phyloP scores from a whole-genome alignment of 1,284 basidiomycete species.

The Wallemia hederae region DNA sequence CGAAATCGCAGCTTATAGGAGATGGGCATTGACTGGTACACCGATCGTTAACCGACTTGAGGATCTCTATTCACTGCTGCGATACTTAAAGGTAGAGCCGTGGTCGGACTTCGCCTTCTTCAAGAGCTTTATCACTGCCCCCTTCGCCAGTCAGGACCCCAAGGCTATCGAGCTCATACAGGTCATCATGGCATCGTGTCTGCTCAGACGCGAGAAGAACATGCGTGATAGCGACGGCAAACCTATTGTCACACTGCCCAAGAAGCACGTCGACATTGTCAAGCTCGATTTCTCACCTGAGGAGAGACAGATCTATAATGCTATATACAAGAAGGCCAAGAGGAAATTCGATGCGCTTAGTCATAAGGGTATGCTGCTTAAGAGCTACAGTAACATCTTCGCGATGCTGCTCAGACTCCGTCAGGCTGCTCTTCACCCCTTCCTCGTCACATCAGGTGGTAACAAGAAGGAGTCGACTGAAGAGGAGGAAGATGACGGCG shows the following conservation, averaged over 20 bases:
- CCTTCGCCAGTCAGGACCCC: constrained; percentile 39
- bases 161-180: constrained; percentile 80
- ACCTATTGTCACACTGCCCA: constrained; percentile 60
- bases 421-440: constrained; percentile 58
- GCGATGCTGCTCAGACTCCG: constrained; percentile 31
- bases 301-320: constrained; percentile 54
- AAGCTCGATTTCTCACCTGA: constrained; percentile 40
- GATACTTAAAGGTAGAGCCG: constrained; percentile 30
- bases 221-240: constrained; percentile 72
- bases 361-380: constrained; percentile 43
- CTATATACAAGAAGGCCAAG: constrained; percentile 30
- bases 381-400: constrained; percentile 65
- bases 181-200: constrained; percentile 59
- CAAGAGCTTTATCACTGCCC: constrained; percentile 56
- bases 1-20: constrained; percentile 33
- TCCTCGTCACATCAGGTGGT: constrained; percentile 29
- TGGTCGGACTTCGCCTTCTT: constrained; percentile 76
- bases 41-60: constrained; percentile 89
- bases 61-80: constrained; percentile 68
- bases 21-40: constrained; percentile 75
- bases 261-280: constrained; percentile 46
- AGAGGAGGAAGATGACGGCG: constrained; percentile 15
- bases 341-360: constrained; percentile 36
- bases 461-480: constrained; percentile 22
- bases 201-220: constrained; percentile 77